These are phyloP conservation scores for Blastocystis sp. DNA, from an alignment of 352 stramenopile species.

Conservation along the genomic window DNA sequence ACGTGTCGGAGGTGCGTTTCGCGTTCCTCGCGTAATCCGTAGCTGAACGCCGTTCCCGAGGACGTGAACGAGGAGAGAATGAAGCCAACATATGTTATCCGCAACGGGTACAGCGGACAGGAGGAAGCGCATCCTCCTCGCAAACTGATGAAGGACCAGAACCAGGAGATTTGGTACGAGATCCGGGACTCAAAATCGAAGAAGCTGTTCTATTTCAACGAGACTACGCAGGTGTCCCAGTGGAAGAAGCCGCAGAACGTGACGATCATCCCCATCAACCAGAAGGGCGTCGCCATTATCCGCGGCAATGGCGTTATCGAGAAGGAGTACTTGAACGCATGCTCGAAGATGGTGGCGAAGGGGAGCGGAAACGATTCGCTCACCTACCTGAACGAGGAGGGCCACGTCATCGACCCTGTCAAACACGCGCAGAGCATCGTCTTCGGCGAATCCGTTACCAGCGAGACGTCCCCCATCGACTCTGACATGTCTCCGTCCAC, in stretches of 20 bases:
- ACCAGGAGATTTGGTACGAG: constrained; percentile 40
- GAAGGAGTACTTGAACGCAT: constrained; percentile 41
- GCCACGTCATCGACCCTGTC: constrained; percentile 31
- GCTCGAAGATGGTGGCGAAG: background rate
- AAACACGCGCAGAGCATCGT: background rate
- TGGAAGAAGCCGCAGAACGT: constrained; percentile 39
- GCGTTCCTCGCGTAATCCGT: background rate
- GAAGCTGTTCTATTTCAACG: constrained; percentile 60
- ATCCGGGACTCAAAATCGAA: constrained; percentile 43
- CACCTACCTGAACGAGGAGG: constrained; percentile 29
- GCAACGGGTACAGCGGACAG: background rate
- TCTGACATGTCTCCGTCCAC: constrained; percentile 1
- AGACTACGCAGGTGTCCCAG: constrained; percentile 34
- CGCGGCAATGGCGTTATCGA: constrained; percentile 47
- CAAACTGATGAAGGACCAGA: background rate
- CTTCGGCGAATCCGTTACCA: constrained; percentile 6
- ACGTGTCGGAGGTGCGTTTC: constrained; percentile 5
- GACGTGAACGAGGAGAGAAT: constrained; percentile 14
- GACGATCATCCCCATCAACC: constrained; percentile 52
- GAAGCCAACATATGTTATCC: background rate
- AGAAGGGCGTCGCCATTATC: constrained; percentile 41
- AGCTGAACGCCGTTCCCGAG: constrained; percentile 38
- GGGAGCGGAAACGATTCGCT: background rate
- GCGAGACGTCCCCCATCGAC: constrained; percentile 2
- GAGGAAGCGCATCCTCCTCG: background rate